These are phyloP conservation scores for Pseudocercospora cruenta DNA, from an alignment of 2,329 filamentous ascomycete genomes.

Conservation along the genomic window DNA sequence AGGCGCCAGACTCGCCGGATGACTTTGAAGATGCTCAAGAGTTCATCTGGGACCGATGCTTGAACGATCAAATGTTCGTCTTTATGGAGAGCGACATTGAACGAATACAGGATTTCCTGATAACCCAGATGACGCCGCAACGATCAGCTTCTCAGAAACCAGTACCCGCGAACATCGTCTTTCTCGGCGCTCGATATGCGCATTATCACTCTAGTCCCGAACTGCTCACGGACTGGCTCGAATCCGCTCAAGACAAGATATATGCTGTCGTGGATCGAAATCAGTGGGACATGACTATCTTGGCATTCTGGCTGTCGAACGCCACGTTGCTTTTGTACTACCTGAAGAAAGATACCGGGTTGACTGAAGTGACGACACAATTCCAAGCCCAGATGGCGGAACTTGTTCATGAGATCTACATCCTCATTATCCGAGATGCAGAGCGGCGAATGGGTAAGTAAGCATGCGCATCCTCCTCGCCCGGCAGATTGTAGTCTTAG, in stretches of 20 bases:
- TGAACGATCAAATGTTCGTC: slow-evolving; percentile 99
- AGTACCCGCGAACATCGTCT: slow-evolving; percentile 95
- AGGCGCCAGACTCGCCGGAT: slow-evolving; percentile 86
- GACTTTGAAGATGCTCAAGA: slow-evolving; percentile 90
- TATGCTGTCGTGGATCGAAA: slow-evolving; percentile 93
- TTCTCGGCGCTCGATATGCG: slow-evolving; percentile 91
- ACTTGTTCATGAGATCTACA: slow-evolving; percentile 97
- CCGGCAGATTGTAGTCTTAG: background rate
- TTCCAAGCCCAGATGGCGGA: slow-evolving; percentile 94
- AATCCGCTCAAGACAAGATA: slow-evolving; percentile 91
- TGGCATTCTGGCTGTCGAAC: slow-evolving; percentile 99
- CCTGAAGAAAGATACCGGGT: slow-evolving; percentile 85
- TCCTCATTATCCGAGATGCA: slow-evolving; percentile 93
- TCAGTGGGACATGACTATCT: slow-evolving; percentile 99
- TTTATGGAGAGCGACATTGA: slow-evolving; percentile 95
- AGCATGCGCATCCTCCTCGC: background rate
- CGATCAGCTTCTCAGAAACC: slow-evolving; percentile 96
- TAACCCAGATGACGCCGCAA: slow-evolving; percentile 97
- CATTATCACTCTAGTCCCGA: slow-evolving; percentile 93
- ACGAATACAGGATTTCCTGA: slow-evolving; percentile 89
- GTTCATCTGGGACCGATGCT: slow-evolving; percentile 91
- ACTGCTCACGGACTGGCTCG: slow-evolving; percentile 76
- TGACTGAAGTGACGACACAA: slow-evolving; percentile 78
- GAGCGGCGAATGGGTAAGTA: slow-evolving; percentile 75
- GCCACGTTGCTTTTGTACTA: slow-evolving; percentile 94